A percentile compares a stretch with the other conserved stretches of the same genome.
phyloP scores from a whole-genome alignment of 2,329 filamentous ascomycete species.

The Calonectria leucothoes region DNA sequence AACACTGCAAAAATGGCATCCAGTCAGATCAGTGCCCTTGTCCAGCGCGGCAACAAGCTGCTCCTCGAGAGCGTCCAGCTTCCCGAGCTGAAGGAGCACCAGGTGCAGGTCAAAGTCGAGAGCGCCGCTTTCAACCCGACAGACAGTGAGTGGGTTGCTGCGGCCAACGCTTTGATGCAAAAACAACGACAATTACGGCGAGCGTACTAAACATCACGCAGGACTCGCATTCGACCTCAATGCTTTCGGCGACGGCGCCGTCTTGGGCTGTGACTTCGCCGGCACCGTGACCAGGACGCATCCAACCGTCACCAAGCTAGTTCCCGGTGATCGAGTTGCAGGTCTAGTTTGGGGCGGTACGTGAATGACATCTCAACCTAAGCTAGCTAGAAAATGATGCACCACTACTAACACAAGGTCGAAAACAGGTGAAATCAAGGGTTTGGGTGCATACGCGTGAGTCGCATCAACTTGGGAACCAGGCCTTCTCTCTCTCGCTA shows the following conservation, averaged over 20 bases:
- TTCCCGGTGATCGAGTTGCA: conserved; percentile 30
- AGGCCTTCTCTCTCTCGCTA: neutral
- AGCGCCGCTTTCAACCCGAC: conserved; percentile 42
- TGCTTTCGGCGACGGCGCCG: conserved; percentile 50
- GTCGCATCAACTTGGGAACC: neutral
- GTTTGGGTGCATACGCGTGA: conserved; percentile 48
- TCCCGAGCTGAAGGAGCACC: conserved; percentile 25
- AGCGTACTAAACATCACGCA: neutral
- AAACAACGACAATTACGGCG: too few species aligned
- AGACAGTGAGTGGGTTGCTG: conserved; percentile 33
- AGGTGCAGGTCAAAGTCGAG: conserved; percentile 37
- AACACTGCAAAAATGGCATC: conserved; percentile 5
- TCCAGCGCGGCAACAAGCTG: conserved; percentile 17
- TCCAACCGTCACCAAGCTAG: conserved; percentile 24
- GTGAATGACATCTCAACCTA: neutral
- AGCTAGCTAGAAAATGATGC: neutral
- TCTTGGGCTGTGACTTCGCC: conserved; percentile 51
- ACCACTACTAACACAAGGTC: neutral
- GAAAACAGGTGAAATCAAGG: conserved; percentile 35
- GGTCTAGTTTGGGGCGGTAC: conserved; percentile 44
- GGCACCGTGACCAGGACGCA: conserved; percentile 49
- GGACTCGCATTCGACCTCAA: conserved; percentile 48
- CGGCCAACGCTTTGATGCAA: too few species aligned
- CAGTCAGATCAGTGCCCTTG: conserved; percentile 16
- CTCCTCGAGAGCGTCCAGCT: neutral